Evolutionary conservation across 441 rosid species (phyloP), one percentile per base, ranked within the genome.

Genomic region (Adansonia madagascariensis): DNA sequence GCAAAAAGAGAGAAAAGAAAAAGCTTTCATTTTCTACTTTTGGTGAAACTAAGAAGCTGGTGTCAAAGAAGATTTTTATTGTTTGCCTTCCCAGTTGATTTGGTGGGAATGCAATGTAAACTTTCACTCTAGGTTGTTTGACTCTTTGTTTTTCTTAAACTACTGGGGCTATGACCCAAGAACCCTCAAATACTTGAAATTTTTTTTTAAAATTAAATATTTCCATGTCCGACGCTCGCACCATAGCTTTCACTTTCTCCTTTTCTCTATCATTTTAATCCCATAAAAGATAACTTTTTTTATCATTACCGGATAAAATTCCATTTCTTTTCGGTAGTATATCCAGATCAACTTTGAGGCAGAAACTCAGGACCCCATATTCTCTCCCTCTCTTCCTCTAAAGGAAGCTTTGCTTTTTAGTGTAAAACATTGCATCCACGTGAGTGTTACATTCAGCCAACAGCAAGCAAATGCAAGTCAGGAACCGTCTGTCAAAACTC

Each of bases 291-390:
- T 15, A 53, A 70, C 11, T 69, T 15, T 44, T 15, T 50, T 27
- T 14, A 12, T 69, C 4, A 35, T 39, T 71, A 10, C 66, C 14
- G 80, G 77, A 66, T 55, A 73, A 76, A 61, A 60, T 35, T 61
- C 57, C 22, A 15, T 41, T 74, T 62, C 63, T 59, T 77, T 61
- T 75, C 39, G 89, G 79, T 79, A 79, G 74, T 61, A 83, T 52
- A 78, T 83, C 89, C 79, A 80, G 77, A 76, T 86, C 86, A 78
- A 66, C 68, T 46, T 80, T 73, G 82, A 59, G 80, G 72, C 78
- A 61, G 44, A 63, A 60, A 27, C 66, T 49, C 12, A 11, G 78
- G 80, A 80, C 44, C 83, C 84, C 77, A 52, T 57, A n/a, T 59
- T 39, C 50, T 44, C 20, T 47, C 43, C 46, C 63, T 41, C 50